phyloP scores from a whole-genome alignment of 208 protist species.

The Acanthamoeba culbertsoni region DNA sequence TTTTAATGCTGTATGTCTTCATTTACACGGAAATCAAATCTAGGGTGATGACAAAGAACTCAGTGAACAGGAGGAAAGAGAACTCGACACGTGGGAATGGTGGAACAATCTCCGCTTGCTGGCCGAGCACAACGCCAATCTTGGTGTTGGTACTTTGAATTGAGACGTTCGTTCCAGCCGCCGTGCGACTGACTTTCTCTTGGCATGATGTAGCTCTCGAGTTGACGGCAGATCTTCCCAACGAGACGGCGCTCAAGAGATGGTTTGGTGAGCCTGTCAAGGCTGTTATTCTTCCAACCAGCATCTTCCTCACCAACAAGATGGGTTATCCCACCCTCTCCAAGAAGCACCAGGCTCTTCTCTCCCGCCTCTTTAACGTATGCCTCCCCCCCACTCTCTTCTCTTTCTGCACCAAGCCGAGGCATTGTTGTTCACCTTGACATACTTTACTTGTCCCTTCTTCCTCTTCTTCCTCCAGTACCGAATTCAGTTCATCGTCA shows the following conservation, averaged over 20 bases:
- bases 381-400: background rate
- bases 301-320: constrained; percentile 82
- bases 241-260: constrained; percentile 64
- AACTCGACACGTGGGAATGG: constrained; percentile 76
- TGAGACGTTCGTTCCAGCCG: background rate
- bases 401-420: background rate
- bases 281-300: constrained; percentile 80
- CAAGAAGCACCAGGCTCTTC: constrained; percentile 81
- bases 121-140: constrained; percentile 78
- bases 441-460: no score
- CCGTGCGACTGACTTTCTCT: background rate
- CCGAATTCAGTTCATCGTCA: constrained; percentile 80
- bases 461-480: constrained; percentile 48
- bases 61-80: background rate
- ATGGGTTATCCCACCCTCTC: constrained; percentile 82
- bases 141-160: constrained; percentile 62
- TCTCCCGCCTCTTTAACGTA: constrained; percentile 74
- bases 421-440: background rate
- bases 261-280: constrained; percentile 86
- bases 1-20: background rate
- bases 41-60: constrained; percentile 47
- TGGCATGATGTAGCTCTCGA: constrained; percentile 73
- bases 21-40: background rate
- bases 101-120: constrained; percentile 84
- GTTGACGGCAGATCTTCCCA: constrained; percentile 82